A percentile compares a stretch with the other conserved stretches of the same genome.
These are phyloP conservation scores for Podospora tetraspora DNA, from an alignment of 495 filamentous ascomycete species.

Conservation along the genomic window DNA sequence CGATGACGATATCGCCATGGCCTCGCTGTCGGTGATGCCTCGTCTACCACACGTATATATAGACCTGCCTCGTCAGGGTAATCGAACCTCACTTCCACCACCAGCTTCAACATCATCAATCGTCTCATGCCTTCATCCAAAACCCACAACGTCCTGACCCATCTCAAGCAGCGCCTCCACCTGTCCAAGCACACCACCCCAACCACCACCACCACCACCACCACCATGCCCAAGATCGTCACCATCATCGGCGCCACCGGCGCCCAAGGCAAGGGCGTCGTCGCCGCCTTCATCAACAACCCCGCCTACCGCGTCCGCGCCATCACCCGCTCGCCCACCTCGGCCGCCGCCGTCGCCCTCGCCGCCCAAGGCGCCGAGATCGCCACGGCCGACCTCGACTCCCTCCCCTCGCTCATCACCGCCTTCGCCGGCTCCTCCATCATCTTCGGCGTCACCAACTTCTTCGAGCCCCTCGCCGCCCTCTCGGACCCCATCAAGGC, in stretches of 20 bases:
- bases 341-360: slow-evolving; percentile 40
- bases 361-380: slow-evolving; percentile 40
- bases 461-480: slow-evolving; percentile 40
- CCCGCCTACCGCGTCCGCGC: slow-evolving; percentile 51
- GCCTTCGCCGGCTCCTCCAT: slow-evolving; percentile 51
- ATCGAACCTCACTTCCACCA: background rate
- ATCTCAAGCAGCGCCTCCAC: background rate
- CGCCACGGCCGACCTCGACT: slow-evolving; percentile 47
- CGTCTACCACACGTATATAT: background rate
- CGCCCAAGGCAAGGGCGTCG: slow-evolving; percentile 55
- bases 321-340: slow-evolving; percentile 50
- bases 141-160: background rate
- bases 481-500: slow-evolving; percentile 31
- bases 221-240: slow-evolving; percentile 36
- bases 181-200: background rate
- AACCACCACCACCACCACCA: background rate
- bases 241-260: slow-evolving; percentile 61
- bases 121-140: background rate
- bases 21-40: background rate
- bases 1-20: background rate
- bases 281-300: slow-evolving; percentile 48
- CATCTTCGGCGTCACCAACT: slow-evolving; percentile 58
- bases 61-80: background rate
- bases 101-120: background rate
- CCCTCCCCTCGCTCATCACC: slow-evolving; percentile 40